Conservation (phyloP, 2,329 filamentous ascomycete genomes). For the Fusarium agapanthi region DNA sequence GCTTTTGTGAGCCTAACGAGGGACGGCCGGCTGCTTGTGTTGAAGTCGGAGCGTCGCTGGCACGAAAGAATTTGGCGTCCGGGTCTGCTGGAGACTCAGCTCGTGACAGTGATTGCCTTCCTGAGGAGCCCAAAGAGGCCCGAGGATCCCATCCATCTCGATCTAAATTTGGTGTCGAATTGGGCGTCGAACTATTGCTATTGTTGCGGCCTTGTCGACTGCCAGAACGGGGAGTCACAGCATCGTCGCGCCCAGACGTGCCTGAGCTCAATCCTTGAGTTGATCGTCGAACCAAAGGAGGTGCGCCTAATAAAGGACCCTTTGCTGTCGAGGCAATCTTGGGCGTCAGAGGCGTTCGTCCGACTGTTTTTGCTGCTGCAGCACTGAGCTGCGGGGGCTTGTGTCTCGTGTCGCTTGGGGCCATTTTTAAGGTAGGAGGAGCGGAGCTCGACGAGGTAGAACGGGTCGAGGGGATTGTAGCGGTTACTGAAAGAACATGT, state of each 20-base stretch:
- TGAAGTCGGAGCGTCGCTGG: constrained; percentile 73
- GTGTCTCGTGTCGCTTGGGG: constrained; percentile 65
- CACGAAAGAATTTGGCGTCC: constrained; percentile 85
- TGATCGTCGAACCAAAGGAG: constrained; percentile 53
- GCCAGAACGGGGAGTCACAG: constrained; percentile 80
- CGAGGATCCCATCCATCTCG: constrained; percentile 55
- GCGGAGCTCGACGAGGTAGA: constrained; percentile 40
- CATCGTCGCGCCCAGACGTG: constrained; percentile 18
- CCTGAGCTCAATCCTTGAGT: constrained; percentile 24
- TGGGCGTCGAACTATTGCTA: constrained; percentile 73
- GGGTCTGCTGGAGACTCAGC: constrained; percentile 40
- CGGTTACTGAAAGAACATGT: constrained; percentile 46
- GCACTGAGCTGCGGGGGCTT: constrained; percentile 75
- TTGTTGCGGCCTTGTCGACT: constrained; percentile 76
- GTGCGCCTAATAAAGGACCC: constrained; percentile 49
- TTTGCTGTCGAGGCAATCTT: constrained; percentile 60
- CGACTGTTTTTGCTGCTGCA: constrained; percentile 63
- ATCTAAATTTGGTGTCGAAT: constrained; percentile 63
- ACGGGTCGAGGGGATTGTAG: constrained; percentile 42
- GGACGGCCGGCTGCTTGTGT: constrained; percentile 48
- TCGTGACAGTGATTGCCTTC: constrained; percentile 38
- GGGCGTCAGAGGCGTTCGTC: constrained; percentile 60
- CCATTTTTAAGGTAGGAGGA: constrained; percentile 43
- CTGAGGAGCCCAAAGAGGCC: constrained; percentile 44
- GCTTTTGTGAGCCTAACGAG: constrained; percentile 55